These are phyloP conservation scores for Lasiosphaeria miniovina DNA, from an alignment of 495 filamentous ascomycete genomes.

Conservation along the genomic window DNA sequence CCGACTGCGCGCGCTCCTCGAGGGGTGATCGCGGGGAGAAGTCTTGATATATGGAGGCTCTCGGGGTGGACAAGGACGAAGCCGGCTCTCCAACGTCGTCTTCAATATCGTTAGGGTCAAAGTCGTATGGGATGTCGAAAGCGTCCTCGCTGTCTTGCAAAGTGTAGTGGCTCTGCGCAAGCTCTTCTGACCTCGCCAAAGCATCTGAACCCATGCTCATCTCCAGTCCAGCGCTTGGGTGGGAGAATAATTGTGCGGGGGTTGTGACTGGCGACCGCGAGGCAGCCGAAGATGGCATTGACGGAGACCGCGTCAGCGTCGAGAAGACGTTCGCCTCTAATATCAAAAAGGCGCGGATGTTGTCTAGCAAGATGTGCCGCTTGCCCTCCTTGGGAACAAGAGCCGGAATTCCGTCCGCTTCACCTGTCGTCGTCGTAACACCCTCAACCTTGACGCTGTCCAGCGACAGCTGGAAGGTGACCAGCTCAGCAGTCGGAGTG, in stretches of 20 bases:
- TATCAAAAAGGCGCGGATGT: slow-evolving; percentile 63
- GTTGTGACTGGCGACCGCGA: slow-evolving; percentile 40
- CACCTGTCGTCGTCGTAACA: slow-evolving; percentile 45
- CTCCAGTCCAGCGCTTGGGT: slow-evolving; percentile 8
- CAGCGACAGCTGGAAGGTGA: slow-evolving; percentile 64
- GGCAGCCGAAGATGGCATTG: slow-evolving; percentile 59
- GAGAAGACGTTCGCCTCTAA: slow-evolving; percentile 73
- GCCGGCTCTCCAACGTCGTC: slow-evolving; percentile 17
- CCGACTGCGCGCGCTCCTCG: slow-evolving; percentile 34
- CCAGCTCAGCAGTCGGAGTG: slow-evolving; percentile 46
- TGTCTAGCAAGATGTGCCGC: slow-evolving; percentile 59
- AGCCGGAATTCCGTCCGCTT: slow-evolving; percentile 27
- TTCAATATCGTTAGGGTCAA: slow-evolving; percentile 26
- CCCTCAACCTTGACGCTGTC: slow-evolving; percentile 65
- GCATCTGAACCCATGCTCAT: slow-evolving; percentile 19
- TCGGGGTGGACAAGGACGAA: slow-evolving; percentile 45
- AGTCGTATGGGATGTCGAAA: slow-evolving; percentile 49
- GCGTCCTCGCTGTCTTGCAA: slow-evolving; percentile 47
- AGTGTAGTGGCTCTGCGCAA: slow-evolving; percentile 31
- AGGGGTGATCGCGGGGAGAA: slow-evolving; percentile 7
- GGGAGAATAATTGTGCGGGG: slow-evolving; percentile 21
- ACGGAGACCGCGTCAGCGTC: slow-evolving; percentile 57
- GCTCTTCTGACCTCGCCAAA: slow-evolving; percentile 22
- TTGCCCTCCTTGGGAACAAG: slow-evolving; percentile 56
- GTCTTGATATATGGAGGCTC: slow-evolving; percentile 38